Percentiles rank a stretch among this genome's conserved stretches.
phyloP scores from a whole-genome alignment of 306 rosid species.

The Glycine soja region DNA sequence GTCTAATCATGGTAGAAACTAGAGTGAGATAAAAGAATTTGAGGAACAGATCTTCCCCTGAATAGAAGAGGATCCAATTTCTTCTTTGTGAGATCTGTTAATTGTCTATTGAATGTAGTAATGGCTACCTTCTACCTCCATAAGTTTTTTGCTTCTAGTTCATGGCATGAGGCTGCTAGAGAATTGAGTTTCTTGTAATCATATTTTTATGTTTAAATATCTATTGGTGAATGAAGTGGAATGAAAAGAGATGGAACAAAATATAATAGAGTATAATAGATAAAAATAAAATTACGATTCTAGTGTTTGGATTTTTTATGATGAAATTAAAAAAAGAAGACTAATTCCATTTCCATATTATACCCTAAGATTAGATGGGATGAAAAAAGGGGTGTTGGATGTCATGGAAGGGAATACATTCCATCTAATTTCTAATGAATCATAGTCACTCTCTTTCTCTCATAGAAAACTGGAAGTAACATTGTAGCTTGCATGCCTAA shows the following conservation, averaged over 20 bases:
- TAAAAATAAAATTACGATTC: background rate
- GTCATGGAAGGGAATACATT: background rate
- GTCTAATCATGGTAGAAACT: background rate
- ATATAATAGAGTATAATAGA: background rate
- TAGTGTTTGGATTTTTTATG: background rate
- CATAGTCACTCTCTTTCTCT: background rate
- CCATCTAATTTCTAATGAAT: constrained; percentile 4
- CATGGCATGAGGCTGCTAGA: background rate
- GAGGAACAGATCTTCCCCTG: background rate
- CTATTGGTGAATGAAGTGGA: background rate
- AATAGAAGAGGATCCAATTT: background rate
- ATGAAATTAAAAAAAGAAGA: background rate
- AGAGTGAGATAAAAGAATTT: constrained; percentile 7
- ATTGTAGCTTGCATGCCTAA: constrained; percentile 17
- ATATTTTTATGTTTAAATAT: background rate
- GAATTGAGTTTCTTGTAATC: background rate
- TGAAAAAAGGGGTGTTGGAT: background rate
- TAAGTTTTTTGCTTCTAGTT: constrained; percentile 27
- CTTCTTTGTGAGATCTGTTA: constrained; percentile 4
- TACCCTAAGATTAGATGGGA: background rate
- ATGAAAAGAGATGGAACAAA: background rate
- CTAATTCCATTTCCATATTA: background rate
- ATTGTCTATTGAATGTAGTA: constrained; percentile 2
- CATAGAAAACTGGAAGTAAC: background rate
- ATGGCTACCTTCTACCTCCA: constrained; percentile 23